A percentile compares a stretch with the other conserved stretches of the same genome.
These are phyloP conservation scores for Pouteria glomerata DNA, from an alignment of 148 eudicot species.

Conservation along the genomic window DNA sequence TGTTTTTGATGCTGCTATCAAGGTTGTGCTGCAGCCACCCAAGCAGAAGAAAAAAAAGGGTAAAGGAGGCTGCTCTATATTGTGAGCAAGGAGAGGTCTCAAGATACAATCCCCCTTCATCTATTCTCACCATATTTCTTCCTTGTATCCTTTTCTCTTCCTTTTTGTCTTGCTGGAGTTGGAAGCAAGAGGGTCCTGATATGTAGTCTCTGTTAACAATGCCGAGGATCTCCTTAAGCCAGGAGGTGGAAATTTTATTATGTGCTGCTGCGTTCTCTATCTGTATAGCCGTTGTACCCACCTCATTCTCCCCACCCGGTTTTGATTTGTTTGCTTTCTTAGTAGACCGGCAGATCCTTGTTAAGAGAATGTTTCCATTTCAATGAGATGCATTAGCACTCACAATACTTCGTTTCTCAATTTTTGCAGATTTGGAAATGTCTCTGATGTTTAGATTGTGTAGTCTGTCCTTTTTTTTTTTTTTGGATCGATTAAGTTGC, in stretches of 20 bases:
- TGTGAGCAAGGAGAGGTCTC: slow-evolving; percentile 35
- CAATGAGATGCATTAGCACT: slow-evolving; percentile 6
- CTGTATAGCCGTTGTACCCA: slow-evolving; percentile 28
- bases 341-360: slow-evolving; percentile 28
- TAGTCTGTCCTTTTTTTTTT: too few species aligned
- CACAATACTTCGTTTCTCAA: not conserved
- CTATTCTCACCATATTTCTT: slow-evolving; percentile 12
- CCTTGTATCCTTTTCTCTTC: slow-evolving; percentile 16
- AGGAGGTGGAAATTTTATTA: slow-evolving; percentile 34
- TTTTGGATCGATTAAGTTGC: too few species aligned
- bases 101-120: not conserved
- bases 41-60: slow-evolving; percentile 75
- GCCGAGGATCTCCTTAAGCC: slow-evolving; percentile 26
- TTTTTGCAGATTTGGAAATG: not conserved
- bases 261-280: slow-evolving; percentile 9
- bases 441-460: not conserved
- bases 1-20: slow-evolving; percentile 83
- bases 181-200: slow-evolving; percentile 28
- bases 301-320: slow-evolving; percentile 26
- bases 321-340: slow-evolving; percentile 43
- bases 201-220: slow-evolving; percentile 11
- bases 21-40: slow-evolving; percentile 85
- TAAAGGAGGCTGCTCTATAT: slow-evolving; percentile 58
- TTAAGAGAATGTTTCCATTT: slow-evolving; percentile 19
- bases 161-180: slow-evolving; percentile 40